Base-by-base conservation (phyloP, 495 filamentous ascomycete genomes). In the Pyronema omphalodes region DNA sequence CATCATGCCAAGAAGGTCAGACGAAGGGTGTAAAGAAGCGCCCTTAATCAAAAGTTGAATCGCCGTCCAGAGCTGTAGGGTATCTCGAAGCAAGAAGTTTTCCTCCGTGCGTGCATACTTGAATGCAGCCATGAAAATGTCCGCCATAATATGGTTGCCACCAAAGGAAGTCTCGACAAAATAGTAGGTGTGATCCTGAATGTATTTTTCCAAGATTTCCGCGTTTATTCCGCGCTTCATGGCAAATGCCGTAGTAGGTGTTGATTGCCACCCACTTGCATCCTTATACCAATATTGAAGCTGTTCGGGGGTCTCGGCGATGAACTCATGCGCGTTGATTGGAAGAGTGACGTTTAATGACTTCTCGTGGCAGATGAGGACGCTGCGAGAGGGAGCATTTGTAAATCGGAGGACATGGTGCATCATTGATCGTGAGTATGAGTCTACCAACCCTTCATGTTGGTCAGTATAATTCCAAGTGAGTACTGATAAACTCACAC, bases 401-500 rank as follows among this genome's bases (percentile, higher is more conserved):
- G 58, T 29, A 59, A 64, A 65, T 12, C 56, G 55, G 9, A 65
- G 52, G 8, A 61, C 62, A 43, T 65, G 62, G 48, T 65, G 62
- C 61, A 64, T 64, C 62, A 65, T 65, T 3, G 62, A 58, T 11
- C 62, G 52, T 45, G 62, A 65, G 41, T 65, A 65, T 23, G 62
- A 54, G 51, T 65, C 62, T 19, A 61, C 54, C 37, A 65, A 54
- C 62, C 62, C 60, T 63, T 57, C 41, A 55, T 37, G 34, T 29
- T 14, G 9, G 9, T 36, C 29, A 44, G 19, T 6, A 9, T 12
- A 41, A 50, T 23, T n/a, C 7, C 9, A 45, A 44, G 37, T 35
- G 46, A 15, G 29, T 29, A n/a, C 39, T 35, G 2, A 37, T 37
- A 29, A 44, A 37, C 53, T 48, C 29, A 63, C 60, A 65, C 52